A percentile compares a stretch with the other conserved stretches of the same genome.
Evolutionary conservation across 352 stramenopile genomes (phyloP).

Genomic region (Pythium vanterpoolii): DNA sequence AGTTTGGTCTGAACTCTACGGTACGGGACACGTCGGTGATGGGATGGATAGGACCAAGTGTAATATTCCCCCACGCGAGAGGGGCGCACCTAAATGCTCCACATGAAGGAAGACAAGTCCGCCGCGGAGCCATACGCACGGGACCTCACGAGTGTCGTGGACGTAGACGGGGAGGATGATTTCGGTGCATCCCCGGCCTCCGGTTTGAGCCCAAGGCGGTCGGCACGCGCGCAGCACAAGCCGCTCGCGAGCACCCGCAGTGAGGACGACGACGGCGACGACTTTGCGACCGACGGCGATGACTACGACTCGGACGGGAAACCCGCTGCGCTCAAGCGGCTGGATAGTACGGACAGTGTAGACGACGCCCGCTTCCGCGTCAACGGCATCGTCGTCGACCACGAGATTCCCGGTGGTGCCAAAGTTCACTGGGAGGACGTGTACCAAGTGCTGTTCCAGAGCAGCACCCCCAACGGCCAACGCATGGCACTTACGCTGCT

Average conservation of each 20-base stretch:
- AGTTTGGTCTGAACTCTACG: slow-evolving; percentile 16
- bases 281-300: slow-evolving; percentile 24
- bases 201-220: slow-evolving; percentile 34
- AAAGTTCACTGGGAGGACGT: slow-evolving; percentile 63
- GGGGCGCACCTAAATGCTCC: slow-evolving; percentile 23
- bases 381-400: slow-evolving; percentile 71
- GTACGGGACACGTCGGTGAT: background rate
- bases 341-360: slow-evolving; percentile 22
- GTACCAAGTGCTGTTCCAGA: slow-evolving; percentile 75
- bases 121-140: slow-evolving; percentile 33
- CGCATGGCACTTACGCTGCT: slow-evolving; percentile 61
- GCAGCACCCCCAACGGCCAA: slow-evolving; percentile 64
- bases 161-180: slow-evolving; percentile 36
- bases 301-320: slow-evolving; percentile 39
- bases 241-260: slow-evolving; percentile 18
- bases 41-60: slow-evolving; percentile 6
- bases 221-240: slow-evolving; percentile 24
- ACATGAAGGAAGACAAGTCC: slow-evolving; percentile 41
- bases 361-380: slow-evolving; percentile 64
- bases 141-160: slow-evolving; percentile 37
- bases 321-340: slow-evolving; percentile 23
- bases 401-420: slow-evolving; percentile 60
- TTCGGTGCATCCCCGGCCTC: slow-evolving; percentile 20
- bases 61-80: background rate
- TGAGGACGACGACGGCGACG: slow-evolving; percentile 24